Evolutionary conservation across 768 basidiomycete species (phyloP).

Genomic region (Ephemerocybe angulata): DNA sequence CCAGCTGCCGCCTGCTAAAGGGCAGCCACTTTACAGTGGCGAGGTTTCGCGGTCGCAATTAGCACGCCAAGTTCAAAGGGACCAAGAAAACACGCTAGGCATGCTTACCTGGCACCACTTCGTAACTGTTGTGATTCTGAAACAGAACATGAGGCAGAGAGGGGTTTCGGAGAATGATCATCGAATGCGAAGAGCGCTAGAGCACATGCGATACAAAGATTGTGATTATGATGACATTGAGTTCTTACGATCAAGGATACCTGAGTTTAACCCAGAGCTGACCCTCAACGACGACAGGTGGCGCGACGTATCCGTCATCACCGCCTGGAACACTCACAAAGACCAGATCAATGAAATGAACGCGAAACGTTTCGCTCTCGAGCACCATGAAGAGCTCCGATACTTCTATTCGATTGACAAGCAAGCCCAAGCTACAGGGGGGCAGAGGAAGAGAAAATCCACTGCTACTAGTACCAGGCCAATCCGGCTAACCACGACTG

Average conservation of each 20-base stretch:
- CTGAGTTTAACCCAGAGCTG: slow-evolving; percentile 18
- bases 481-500: background rate
- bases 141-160: slow-evolving; percentile 14
- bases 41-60: background rate
- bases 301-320: slow-evolving; percentile 31
- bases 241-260: slow-evolving; percentile 20
- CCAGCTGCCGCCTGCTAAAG: slow-evolving; percentile 25
- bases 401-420: slow-evolving; percentile 28
- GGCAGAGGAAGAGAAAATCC: slow-evolving; percentile 1
- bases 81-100: slow-evolving; percentile 20
- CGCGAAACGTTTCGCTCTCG: slow-evolving; percentile 27
- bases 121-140: slow-evolving; percentile 23
- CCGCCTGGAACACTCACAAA: slow-evolving; percentile 23
- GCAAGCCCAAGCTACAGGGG: background rate
- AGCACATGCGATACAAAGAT: slow-evolving; percentile 25
- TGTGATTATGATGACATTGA: slow-evolving; percentile 22
- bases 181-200: slow-evolving; percentile 23
- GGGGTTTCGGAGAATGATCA: slow-evolving; percentile 16
- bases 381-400: slow-evolving; percentile 20
- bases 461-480: background rate
- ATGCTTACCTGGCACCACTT: slow-evolving; percentile 29
- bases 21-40: slow-evolving; percentile 2
- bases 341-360: too few relatives aligned
- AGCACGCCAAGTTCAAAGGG: background rate
- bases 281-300: slow-evolving; percentile 16